A percentile compares a stretch with the other conserved stretches of the same genome.
These are phyloP conservation scores for Xylaria palmicola DNA, from an alignment of 495 filamentous ascomycete species.

Conservation along the genomic window DNA sequence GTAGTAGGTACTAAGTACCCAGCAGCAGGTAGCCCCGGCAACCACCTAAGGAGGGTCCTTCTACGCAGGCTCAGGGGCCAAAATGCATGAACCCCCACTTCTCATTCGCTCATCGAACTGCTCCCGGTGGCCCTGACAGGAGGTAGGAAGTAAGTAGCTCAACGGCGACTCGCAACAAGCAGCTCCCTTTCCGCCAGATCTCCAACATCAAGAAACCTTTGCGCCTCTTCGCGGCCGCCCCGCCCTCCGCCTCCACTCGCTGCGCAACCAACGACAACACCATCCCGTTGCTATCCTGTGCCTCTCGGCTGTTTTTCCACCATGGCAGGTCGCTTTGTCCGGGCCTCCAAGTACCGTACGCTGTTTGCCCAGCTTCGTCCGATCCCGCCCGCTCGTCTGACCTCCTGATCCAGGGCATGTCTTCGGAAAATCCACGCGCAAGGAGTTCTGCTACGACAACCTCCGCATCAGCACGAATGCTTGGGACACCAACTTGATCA, in stretches of 20 bases:
- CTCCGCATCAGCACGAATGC: conserved; percentile 92
- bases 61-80: conserved; percentile 6
- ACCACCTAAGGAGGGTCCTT: background rate
- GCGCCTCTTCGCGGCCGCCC: conserved; percentile 5
- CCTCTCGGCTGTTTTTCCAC: conserved; percentile 12
- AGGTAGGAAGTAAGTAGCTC: background rate
- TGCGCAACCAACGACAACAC: background rate
- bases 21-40: background rate
- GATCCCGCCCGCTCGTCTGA: conserved; percentile 26
- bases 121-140: background rate
- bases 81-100: conserved; percentile 6
- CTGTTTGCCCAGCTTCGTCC: conserved; percentile 29
- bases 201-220: background rate
- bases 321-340: conserved; percentile 97
- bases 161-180: background rate
- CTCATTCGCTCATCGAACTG: conserved; percentile 1
- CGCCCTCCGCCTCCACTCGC: background rate
- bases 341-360: conserved; percentile 98
- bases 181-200: conserved; percentile 4
- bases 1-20: background rate
- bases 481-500: conserved; percentile 97
- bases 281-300: background rate
- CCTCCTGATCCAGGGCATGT: conserved; percentile 74
- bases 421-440: conserved; percentile 89
- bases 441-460: conserved; percentile 96